Conservation (phyloP, 768 basidiomycete genomes). For the Coprinellus micaceus region DNA sequence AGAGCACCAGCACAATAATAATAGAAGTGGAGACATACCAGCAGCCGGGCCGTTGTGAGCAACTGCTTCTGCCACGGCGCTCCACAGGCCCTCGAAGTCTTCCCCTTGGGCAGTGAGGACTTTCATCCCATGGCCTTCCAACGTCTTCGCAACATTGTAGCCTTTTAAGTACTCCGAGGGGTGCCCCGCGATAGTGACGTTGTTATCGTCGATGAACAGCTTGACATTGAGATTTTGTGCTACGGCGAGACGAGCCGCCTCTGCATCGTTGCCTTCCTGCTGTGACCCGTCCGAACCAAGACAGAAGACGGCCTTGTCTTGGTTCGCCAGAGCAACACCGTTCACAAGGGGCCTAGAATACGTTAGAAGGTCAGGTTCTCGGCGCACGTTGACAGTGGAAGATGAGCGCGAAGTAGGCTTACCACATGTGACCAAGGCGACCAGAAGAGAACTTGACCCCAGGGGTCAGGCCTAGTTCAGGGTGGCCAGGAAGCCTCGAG, state of each 20-base stretch:
- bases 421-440: constrained; percentile 90
- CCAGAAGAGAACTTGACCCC: constrained; percentile 92
- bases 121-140: constrained; percentile 79
- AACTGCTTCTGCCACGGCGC: constrained; percentile 52
- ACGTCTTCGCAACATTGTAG: constrained; percentile 65
- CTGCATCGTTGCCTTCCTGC: constrained; percentile 89
- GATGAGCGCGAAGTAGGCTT: constrained; percentile 12
- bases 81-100: constrained; percentile 76
- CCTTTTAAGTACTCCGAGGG: constrained; percentile 84
- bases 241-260: constrained; percentile 83
- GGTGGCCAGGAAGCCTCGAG: constrained; percentile 85
- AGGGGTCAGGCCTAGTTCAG: constrained; percentile 86
- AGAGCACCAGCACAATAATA: background rate
- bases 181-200: constrained; percentile 90
- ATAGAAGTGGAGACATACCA: constrained; percentile 34
- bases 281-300: constrained; percentile 89
- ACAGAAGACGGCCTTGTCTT: constrained; percentile 73
- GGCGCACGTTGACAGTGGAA: background rate
- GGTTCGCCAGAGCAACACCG: constrained; percentile 77
- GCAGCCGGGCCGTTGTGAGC: constrained; percentile 74
- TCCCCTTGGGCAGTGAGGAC: constrained; percentile 74
- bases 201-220: constrained; percentile 84
- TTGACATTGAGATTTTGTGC: constrained; percentile 83
- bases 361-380: background rate
- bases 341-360: constrained; percentile 70